These are phyloP conservation scores for barrel medic (Medicago truncatula) DNA, from an alignment of 306 rosid genomes.

Conservation along the genomic window DNA sequence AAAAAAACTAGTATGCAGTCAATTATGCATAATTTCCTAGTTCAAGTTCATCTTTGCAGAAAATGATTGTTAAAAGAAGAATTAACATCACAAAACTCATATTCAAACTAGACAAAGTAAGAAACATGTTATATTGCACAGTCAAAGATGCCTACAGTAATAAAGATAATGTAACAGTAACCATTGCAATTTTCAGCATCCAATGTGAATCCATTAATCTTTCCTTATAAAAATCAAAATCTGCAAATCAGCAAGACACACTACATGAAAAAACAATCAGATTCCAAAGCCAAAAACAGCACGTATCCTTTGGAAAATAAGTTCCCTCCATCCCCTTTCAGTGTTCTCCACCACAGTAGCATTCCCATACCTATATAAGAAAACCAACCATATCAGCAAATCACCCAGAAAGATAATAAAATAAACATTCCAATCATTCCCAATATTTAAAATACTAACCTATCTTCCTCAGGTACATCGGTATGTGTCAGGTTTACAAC, in stretches of 20 bases:
- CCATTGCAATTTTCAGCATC: conserved; percentile 47
- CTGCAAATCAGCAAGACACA: conserved; percentile 26
- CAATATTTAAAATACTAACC: conserved; percentile 52
- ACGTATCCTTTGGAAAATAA: conserved; percentile 88
- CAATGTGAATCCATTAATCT: conserved; percentile 44
- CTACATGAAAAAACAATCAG: conserved; percentile 39
- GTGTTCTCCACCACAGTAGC: conserved; percentile 97
- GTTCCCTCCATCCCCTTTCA: conserved; percentile 98
- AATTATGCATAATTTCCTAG: not conserved
- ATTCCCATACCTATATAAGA: conserved; percentile 78
- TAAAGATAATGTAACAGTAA: not conserved
- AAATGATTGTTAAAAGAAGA: not conserved
- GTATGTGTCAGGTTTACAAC: conserved; percentile 73
- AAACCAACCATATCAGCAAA: conserved; percentile 23
- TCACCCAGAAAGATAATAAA: not conserved
- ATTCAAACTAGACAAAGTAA: not conserved
- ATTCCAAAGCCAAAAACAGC: conserved; percentile 97
- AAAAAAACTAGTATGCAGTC: not conserved
- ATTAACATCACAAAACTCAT: conserved; percentile 18
- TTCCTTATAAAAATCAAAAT: conserved; percentile 36
- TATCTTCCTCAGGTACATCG: conserved; percentile 92
- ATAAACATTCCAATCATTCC: not conserved
- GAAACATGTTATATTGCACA: not conserved
- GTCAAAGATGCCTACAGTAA: not conserved
- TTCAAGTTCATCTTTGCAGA: not conserved